phyloP scores from a whole-genome alignment of 345 rosid species.

The Arabidopsis arenosa region DNA sequence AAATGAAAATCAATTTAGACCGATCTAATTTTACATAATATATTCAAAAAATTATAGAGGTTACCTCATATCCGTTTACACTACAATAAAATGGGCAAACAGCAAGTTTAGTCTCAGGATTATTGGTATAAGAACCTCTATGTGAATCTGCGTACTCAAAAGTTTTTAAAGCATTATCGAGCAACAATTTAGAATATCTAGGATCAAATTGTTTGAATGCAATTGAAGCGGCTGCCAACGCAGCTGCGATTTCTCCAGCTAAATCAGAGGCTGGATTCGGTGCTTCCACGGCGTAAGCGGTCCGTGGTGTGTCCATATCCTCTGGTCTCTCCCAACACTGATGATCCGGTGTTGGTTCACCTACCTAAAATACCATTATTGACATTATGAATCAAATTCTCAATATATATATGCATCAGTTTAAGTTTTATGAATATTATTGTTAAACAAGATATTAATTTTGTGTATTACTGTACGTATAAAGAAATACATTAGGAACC shows the following conservation, averaged over 20 bases:
- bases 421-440: background rate
- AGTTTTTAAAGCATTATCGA: constrained; percentile 57
- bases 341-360: constrained; percentile 68
- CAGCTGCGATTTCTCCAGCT: constrained; percentile 82
- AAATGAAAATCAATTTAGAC: background rate
- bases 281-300: constrained; percentile 58
- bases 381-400: background rate
- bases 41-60: background rate
- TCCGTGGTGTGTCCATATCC: constrained; percentile 90
- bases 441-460: background rate
- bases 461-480: background rate
- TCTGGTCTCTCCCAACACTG: constrained; percentile 88
- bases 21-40: background rate
- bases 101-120: constrained; percentile 38
- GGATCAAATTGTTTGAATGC: constrained; percentile 53
- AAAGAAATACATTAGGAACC: background rate
- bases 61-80: constrained; percentile 63
- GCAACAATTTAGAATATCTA: constrained; percentile 50
- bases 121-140: constrained; percentile 56
- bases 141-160: constrained; percentile 70
- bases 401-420: background rate
- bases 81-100: constrained; percentile 85
- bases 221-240: constrained; percentile 78
- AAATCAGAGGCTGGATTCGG: constrained; percentile 74
- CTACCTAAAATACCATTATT: constrained; percentile 42